Conservation (phyloP, 2,329 filamentous ascomycete genomes). For the Paraconiothyrium brasiliense region DNA sequence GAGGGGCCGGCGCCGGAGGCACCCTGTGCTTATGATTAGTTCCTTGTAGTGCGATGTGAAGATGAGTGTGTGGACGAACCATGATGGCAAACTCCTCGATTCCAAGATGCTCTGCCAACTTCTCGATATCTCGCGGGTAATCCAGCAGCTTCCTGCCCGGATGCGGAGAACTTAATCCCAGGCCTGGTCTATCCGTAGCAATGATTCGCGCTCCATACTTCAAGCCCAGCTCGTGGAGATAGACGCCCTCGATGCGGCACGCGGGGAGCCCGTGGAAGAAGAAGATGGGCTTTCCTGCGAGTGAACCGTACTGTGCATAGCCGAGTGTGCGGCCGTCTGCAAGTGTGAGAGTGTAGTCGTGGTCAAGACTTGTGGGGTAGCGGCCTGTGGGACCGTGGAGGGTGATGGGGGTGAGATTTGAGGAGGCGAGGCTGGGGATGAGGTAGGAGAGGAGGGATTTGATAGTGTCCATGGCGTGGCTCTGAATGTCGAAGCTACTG, state of each 20-base stretch:
- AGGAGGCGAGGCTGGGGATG: background rate
- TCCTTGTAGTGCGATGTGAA: background rate
- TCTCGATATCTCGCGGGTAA: constrained; percentile 36
- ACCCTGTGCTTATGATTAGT: constrained; percentile 30
- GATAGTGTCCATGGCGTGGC: constrained; percentile 2
- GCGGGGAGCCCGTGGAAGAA: constrained; percentile 44
- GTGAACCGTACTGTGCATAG: constrained; percentile 45
- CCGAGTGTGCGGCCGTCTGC: constrained; percentile 49
- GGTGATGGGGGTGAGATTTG: background rate
- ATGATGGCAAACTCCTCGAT: constrained; percentile 35
- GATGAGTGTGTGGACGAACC: constrained; percentile 22
- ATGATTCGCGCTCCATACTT: constrained; percentile 39
- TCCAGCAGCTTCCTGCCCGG: constrained; percentile 31
- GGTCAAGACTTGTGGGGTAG: constrained; percentile 35
- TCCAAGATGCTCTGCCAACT: constrained; percentile 30
- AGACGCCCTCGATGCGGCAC: constrained; percentile 40
- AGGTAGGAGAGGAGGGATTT: constrained; percentile 1
- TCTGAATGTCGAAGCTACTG: background rate
- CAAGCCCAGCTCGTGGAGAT: constrained; percentile 31
- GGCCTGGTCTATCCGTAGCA: constrained; percentile 37
- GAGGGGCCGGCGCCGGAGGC: constrained; percentile 46
- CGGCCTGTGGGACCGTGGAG: constrained; percentile 7
- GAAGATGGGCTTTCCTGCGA: constrained; percentile 36
- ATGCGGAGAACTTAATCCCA: constrained; percentile 39
- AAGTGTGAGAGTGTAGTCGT: constrained; percentile 42